Base-by-base conservation (phyloP, 768 basidiomycete genomes). In the Suillus ampliporus region DNA sequence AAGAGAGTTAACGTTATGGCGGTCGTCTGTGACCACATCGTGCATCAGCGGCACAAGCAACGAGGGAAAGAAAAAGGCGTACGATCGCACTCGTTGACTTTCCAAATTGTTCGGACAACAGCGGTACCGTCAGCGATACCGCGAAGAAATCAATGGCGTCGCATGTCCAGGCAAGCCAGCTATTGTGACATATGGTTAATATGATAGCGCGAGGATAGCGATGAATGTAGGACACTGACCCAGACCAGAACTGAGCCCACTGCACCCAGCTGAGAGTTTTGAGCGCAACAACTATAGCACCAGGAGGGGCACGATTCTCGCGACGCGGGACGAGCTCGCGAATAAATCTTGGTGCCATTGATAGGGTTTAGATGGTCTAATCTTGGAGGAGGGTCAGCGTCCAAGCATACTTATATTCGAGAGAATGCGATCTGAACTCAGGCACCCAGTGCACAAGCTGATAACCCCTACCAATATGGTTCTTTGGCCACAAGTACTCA, bases 1-100 rank as follows among this genome's bases (percentile, higher is more conserved):
- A 99, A 85, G 1, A 99, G 82, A 0, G 96, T 97, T 57, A 97
- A 82, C 6, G 96, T 97, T 71, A 99, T 95, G 7, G 93, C 84
- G 21, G 89, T 88, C 50, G 92, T 92, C 83, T 83, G 61, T 21
- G 11, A 26, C 17, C 23, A 17, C 38, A 41, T 19, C 34, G 4
- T 8, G 5, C 38, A 47, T 50, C 17, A 64, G 58, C 53, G 38
- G 31, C 48, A 44, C 34, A 6, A 28, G 37, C 23, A 51, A 46
- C 8, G 23, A 60, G n/a, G 11, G 52, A 15, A 65, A 15, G 7
- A 26, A 34, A 40, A 40, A 14, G 34, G 71, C 78, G 65, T 51
- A 83, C 83, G 37, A 91, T 85, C 41, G 77, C 69, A 41, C 77
- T 67, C 7, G 80, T 79, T 0, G 66, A 10, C 61, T 76, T 80